Evolutionary conservation across 805 yeast genomes (phyloP).

Genomic region (Myxozyma geophila): DNA sequence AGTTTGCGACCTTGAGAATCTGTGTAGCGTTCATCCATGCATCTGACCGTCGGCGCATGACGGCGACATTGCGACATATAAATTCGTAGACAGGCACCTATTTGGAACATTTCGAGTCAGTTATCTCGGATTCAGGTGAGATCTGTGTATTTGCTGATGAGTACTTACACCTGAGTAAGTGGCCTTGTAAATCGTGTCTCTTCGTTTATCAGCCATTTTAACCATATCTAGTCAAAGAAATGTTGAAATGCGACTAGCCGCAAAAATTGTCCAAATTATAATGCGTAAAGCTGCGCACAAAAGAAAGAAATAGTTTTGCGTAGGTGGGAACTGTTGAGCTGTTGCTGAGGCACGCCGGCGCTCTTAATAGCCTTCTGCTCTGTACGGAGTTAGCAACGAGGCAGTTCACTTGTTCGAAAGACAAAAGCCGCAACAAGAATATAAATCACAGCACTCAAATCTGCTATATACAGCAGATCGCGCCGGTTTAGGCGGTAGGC

Average conservation of each 20-base stretch:
- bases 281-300: background rate
- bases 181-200: constrained; percentile 47
- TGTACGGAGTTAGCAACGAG: background rate
- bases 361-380: background rate
- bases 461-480: background rate
- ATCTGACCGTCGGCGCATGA: constrained; percentile 88
- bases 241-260: background rate
- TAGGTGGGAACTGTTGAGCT: background rate
- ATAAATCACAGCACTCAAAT: background rate
- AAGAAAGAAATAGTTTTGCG: background rate
- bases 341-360: background rate
- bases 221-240: constrained; percentile 6
- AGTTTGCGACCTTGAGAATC: constrained; percentile 87
- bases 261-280: background rate
- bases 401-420: no score
- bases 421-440: background rate
- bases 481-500: background rate
- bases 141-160: background rate
- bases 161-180: constrained; percentile 49
- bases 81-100: constrained; percentile 53
- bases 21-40: constrained; percentile 99
- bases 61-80: constrained; percentile 69
- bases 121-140: background rate
- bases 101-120: background rate
- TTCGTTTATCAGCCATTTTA: constrained; percentile 23